Evolutionary conservation across 2,329 filamentous ascomycete species (phyloP), one percentile per base, ranked within the genome.

Genomic region (Talaromyces atroroseus): DNA sequence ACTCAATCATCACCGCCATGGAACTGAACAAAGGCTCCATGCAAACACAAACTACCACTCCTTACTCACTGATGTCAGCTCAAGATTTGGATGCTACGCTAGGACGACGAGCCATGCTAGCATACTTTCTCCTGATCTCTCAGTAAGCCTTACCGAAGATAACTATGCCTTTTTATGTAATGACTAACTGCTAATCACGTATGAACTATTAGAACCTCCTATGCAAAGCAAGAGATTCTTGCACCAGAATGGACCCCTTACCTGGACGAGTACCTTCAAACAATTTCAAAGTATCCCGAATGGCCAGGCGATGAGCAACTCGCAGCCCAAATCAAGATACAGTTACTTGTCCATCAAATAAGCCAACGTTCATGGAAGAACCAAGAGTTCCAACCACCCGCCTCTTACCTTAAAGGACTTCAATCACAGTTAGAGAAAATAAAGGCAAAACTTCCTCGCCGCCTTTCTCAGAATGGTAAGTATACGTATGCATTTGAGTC

Each of bases 111-210:
- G 42, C 51, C 40, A 38, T 34, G 14, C 51, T 53, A 2, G 42
- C 51, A 53, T 38, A 47, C 51, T 53, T 53, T 53, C 29, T 53
- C 51, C 26, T 53, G 24, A 12, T 53, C 12, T 53, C 51, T 21
- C 51, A 53, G 51, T 53, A 8, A 38, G 50, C 24, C 16, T 10
- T 8, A 12, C n/a, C 32, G 5, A 36, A 36, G 34, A 36, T 11
- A 5, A 2, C 20, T 21, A 26, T 45, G 20, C 16, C 14, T 24
- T 36, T 46, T 16, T 11, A 23, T 44, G 14, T 2, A 11, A 34
- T 23, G n/a, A n/a, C n/a, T 8, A 21, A 5, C 14, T 45, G 20
- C 40, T 52, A 52, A 52, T 18, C 23, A 52, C 23, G 34, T 10
- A 11, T 16, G 38, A 6, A 38, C 11, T 46, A 18, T 24, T 24